Base-by-base conservation (phyloP, 805 yeast species). In the Metschnikowia anglica region DNA sequence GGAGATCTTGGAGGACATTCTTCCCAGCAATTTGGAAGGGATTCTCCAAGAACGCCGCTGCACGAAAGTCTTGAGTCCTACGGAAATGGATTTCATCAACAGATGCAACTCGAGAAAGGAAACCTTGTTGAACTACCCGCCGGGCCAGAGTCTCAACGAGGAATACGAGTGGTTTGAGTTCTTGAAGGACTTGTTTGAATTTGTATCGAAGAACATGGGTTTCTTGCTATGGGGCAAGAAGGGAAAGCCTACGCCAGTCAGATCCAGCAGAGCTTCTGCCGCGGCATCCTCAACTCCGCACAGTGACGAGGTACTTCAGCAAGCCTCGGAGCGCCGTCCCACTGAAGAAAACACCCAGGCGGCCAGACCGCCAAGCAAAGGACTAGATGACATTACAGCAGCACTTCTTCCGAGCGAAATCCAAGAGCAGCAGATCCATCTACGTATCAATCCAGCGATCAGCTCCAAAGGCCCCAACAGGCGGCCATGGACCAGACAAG, bases 161-260 rank as follows among this genome's bases (percentile, higher is more conserved):
- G 83, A 79, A 49, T 91, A 88, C 62, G 90, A 83, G 52, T 91
- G 97, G 97, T 74, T 85, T 47, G 77, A 80, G 44, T 91, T 90
- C 58, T 71, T 91, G 51, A 83, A 81, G 53, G 93, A 86, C 48
- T 60, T 93, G 37, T 75, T 85, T 45, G 93, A 85, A 33, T 90
- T 86, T 56, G 83, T 86, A 17, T 73, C 83, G 38, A 85, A 83
- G 55, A 85, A 84, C 59, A 77, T 84, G 68, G 85, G 87, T 3
- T 72, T 80, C 42, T 67, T 85, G 21, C 73, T 85, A 8, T 84
- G 88, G 85, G 93, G 91, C 11, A 74, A 72, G 48, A 72, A 68
- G 53, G 74, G 63, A 11, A 56, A 60, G 43, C 35, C 40, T 5
- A n/a, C 42, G 13, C 34, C 40, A 3, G 34, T 29, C 11, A 40